Evolutionary conservation across 176 grass and related monocot genomes (phyloP).

Genomic region (Hordeum vulgare): MorexV3_pseudomolecules_assembly NC_058524.1:137836344-137836843

Average conservation of each 20-base stretch:
- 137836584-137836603: conserved; percentile 39
- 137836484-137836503: not conserved
- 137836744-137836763: not conserved
- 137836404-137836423: conserved; percentile 27
- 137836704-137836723: not conserved
- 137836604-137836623: not conserved
- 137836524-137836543: conserved; percentile 54
- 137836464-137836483: conserved; percentile 25
- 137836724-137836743: not conserved
- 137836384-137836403: conserved; percentile 13
- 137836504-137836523: not conserved
- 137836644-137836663: not conserved
- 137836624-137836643: not conserved
- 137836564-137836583: conserved; percentile 44
- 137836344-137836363: conserved; percentile 41
- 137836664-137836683: not conserved
- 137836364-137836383: conserved; percentile 4
- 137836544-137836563: conserved; percentile 54
- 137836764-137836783: not conserved
- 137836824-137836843: not conserved
- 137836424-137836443: conserved; percentile 36
- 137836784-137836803: not conserved
- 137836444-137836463: conserved; percentile 59
- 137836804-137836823: not conserved
- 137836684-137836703: not conserved